Evolutionary conservation across 441 rosid species (phyloP).

Genomic region (Eutrema salsugineum): DNA sequence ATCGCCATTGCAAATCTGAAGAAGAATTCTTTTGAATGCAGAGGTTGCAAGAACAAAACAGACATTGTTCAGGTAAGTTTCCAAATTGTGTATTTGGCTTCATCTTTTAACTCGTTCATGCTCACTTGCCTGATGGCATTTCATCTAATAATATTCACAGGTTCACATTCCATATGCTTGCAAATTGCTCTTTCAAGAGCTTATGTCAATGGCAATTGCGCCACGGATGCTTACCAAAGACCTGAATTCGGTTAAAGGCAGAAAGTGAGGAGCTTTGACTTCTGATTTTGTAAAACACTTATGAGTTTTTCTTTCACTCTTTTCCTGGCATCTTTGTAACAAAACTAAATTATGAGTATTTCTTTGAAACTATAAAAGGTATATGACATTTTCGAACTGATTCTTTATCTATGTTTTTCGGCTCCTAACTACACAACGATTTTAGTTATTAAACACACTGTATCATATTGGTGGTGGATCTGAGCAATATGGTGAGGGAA

Average conservation of each 20-base stretch:
- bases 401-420: too few relatives aligned
- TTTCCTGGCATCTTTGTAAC: too few relatives aligned
- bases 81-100: not conserved
- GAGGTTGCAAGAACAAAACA: slow-evolving; percentile 97
- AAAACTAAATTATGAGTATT: too few relatives aligned
- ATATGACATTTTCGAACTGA: too few relatives aligned
- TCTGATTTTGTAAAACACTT: too few relatives aligned
- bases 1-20: slow-evolving; percentile 93
- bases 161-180: slow-evolving; percentile 97
- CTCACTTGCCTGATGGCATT: not conserved
- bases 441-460: too few relatives aligned
- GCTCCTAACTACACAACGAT: too few relatives aligned
- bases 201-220: slow-evolving; percentile 98
- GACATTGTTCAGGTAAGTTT: slow-evolving; percentile 80
- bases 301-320: too few relatives aligned
- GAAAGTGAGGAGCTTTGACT: slow-evolving; percentile 62
- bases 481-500: too few relatives aligned
- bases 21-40: slow-evolving; percentile 89
- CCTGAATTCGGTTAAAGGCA: slow-evolving; percentile 42
- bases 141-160: slow-evolving; percentile 32
- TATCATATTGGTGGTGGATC: too few relatives aligned
- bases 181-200: slow-evolving; percentile 93
- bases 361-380: too few relatives aligned
- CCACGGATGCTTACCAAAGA: slow-evolving; percentile 92
- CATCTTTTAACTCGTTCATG: not conserved